Evolutionary conservation across 2,329 filamentous ascomycete genomes (phyloP), one percentile per base, ranked within the genome.

Genomic region (Emergomyces orientalis): DNA sequence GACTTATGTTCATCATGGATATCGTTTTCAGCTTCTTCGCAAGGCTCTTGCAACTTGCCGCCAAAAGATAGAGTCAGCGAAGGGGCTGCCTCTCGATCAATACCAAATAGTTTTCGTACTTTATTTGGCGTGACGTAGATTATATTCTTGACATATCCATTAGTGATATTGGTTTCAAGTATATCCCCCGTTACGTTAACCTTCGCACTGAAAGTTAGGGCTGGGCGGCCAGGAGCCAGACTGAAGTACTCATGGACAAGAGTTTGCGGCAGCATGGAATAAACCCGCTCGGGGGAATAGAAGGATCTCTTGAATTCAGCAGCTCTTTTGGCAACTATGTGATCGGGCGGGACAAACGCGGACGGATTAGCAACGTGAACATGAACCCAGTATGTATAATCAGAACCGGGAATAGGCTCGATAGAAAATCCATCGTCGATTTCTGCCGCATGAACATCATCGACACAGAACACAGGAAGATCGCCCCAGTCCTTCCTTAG

Each of bases 381-480:
- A 67, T 84, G 85, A 14, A 87, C 71, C 85, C 85, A 88, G 65
- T 79, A 81, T 25, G 78, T 74, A 30, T 77, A 72, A 1, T 74
- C 69, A 1, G 74, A 74, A 6, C 74, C 80, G 9, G 75, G 70
- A 39, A 82, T 72, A 25, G 71, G 73, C 68, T 86, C 82, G 19
- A 87, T 69, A 0, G 85, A 87, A 5, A 87, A 73, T 2, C 83
- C 85, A 67, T 88, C 85, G 65, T 88, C 85, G 63, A 86, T 84
- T 67, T 87, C 84, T 43, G 80, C 75, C 2, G 85, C 82, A 9
- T 71, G 73, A 2, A 73, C 72, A 65, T 76, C 76, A 65, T 88
- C 85, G 54, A 88, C 81, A 69, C 84, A 86, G 69, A 84, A 87
- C 0, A 86, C 81, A 0, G 80, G 79, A 51, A 84, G 68, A 47